Evolutionary conservation across 257 asterid species (phyloP), one percentile per base, ranked within the genome.

Genomic region (Cruciata laevipes): DNA sequence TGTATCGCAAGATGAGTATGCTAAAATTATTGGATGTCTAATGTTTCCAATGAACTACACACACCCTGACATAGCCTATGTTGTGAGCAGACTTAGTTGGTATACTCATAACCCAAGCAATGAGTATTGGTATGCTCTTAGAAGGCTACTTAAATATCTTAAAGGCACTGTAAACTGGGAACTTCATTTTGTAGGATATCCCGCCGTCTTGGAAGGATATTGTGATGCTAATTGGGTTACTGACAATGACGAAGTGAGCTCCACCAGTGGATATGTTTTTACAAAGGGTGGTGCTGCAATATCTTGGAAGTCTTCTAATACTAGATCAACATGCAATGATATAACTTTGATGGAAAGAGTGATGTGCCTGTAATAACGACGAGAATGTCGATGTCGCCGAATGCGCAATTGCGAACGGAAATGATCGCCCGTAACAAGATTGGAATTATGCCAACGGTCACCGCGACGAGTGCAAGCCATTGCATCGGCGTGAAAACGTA

Each of bases 301-400:
- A 1, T 7, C 42, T 0, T 61, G 65, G 47, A 61, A 61, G 37
- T 61, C 20, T 6, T 3, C 52, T 20, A 70, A 61, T n/a, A n/a
- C n/a, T n/a, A n/a, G n/a, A n/a, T n/a, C n/a, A n/a, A n/a, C n/a
- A n/a, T n/a, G n/a, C n/a, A n/a, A n/a, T n/a, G n/a, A n/a, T n/a
- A n/a, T n/a, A n/a, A n/a, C n/a, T n/a, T n/a, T n/a, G n/a, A n/a
- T n/a, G n/a, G n/a, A n/a, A n/a, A n/a, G n/a, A n/a, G n/a, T n/a
- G n/a, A n/a, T n/a, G n/a, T 75, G 88, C 96, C 96, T 72, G 98
- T 81, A 2, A 89, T 89, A 59, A 92, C 25, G 3, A 85, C 85
- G 49, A 92, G 97, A 71, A 87, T 82, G 87, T 92, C 86, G 73
- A 89, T 77, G 5, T 89, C 73, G 2, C 77, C 97, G 13, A 89